Base-by-base conservation (phyloP, 805 yeast genomes). In the Wickerhamomyces rabaulensis region DNA sequence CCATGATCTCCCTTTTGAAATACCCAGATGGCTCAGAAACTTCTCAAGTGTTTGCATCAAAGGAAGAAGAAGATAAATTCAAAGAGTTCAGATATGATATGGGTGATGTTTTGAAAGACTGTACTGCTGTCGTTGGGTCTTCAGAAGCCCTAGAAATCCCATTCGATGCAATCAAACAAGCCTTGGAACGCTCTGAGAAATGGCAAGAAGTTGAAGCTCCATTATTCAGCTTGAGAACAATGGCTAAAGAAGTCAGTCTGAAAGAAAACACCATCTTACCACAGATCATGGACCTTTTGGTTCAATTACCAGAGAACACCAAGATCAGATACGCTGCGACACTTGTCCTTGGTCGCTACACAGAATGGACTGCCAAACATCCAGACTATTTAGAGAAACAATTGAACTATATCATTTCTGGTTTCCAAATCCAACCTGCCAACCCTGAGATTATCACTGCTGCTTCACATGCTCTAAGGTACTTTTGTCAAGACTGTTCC, bases 31-130 rank as follows among this genome's bases (percentile, higher is more conserved):
- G 69, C 13, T 64, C 63, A 33, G 62, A 65, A n/a, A 60, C 56
- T 12, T 62, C 57, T 17, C 75, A 71, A 43, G 61, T 81, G 17
- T 92, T 92, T 57, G 74, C 74, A 22, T 75, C 76, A 39, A 89
- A 87, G 53, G 97, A 89, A 61, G 85, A 79, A 46, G 96, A 90
- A 61, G 99, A 95, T 61, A 87, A 89, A 64, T 94, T 94, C 64
- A 82, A 87, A 58, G 95, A 89, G 49, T 94, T 92, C 67, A 76
- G 99, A 59, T 94, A 94, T 66, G 96, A 89, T 47, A 87, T 94
- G 87, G 98, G 98, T 35, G 98, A 94, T 63, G 96, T 92, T n/a
- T 69, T 94, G 51, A 95, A 95, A 61, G 96, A 90, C 62, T 90
- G 98, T 69, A 87, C 97, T 56, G 87, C 87, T 2, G 92, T 94